Conservation (phyloP, 2,329 filamentous ascomycete genomes). For the Phialemoniopsis sp. region DNA sequence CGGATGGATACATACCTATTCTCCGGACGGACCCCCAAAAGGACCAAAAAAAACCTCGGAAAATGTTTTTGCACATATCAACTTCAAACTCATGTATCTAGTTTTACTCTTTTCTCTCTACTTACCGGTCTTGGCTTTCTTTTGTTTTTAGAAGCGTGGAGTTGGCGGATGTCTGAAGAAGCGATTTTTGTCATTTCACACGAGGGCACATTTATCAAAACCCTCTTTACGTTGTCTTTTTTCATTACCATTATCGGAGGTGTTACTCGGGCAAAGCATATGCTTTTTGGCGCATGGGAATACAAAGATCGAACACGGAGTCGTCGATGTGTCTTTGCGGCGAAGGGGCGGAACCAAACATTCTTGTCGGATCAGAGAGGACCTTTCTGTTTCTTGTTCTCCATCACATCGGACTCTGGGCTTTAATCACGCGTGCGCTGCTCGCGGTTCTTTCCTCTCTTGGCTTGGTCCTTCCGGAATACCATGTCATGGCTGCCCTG, state of each 20-base stretch:
- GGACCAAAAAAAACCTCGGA: too few species aligned
- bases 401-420: too few species aligned
- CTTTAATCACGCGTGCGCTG: too few species aligned
- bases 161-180: slow-evolving; percentile 3
- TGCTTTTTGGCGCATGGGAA: neutral
- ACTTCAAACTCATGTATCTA: neutral
- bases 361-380: too few species aligned
- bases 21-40: too few species aligned
- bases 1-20: too few species aligned
- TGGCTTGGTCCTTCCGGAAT: too few species aligned
- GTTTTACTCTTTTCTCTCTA: neutral
- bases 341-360: too few species aligned
- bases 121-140: neutral
- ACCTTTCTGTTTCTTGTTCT: too few species aligned
- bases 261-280: neutral
- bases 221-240: neutral
- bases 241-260: neutral
- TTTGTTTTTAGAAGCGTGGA: slow-evolving; percentile 4
- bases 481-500: too few species aligned
- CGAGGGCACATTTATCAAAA: neutral
- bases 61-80: neutral
- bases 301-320: neutral
- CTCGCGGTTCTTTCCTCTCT: too few species aligned
- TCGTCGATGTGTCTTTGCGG: too few species aligned
- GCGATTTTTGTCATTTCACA: neutral